Evolutionary conservation across 805 yeast species (phyloP).

Genomic region (Starmerella floris): DNA sequence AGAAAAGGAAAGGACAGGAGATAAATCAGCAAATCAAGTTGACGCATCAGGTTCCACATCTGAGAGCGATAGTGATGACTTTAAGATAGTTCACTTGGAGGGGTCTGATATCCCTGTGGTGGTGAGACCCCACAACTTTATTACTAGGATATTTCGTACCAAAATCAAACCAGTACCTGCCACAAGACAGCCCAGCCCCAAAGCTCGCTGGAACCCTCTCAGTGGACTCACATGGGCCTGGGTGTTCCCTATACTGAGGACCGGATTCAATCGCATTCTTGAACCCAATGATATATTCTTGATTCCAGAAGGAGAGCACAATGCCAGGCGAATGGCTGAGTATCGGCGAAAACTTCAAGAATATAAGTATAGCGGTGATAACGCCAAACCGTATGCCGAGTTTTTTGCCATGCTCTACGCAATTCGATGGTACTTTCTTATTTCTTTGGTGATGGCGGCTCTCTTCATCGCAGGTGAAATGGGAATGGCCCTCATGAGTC

Average conservation of each 20-base stretch:
- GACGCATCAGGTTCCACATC: too few relatives aligned
- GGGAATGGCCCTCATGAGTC: slow-evolving; percentile 20
- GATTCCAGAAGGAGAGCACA: slow-evolving; percentile 15
- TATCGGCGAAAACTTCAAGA: slow-evolving; percentile 12
- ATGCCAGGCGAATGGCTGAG: slow-evolving; percentile 12
- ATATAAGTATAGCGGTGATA: slow-evolving; percentile 4
- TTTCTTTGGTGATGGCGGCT: slow-evolving; percentile 1
- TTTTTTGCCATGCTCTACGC: slow-evolving; percentile 20
- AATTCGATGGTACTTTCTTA: slow-evolving; percentile 13
- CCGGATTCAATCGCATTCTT: slow-evolving; percentile 21
- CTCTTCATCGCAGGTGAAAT: slow-evolving; percentile 19
- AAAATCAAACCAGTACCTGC: slow-evolving; percentile 20
- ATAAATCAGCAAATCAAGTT: too few relatives aligned
- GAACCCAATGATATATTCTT: slow-evolving; percentile 20
- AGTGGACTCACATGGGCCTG: slow-evolving; percentile 40
- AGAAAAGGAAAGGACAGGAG: too few relatives aligned
- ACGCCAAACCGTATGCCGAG: slow-evolving; percentile 15
- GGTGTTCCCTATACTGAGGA: slow-evolving; percentile 37
- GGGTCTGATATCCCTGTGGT: slow-evolving; percentile 10
- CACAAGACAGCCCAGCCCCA: slow-evolving; percentile 15
- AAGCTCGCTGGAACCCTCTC: slow-evolving; percentile 28
- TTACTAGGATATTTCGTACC: slow-evolving; percentile 13
- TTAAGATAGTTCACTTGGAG: slow-evolving; percentile 6
- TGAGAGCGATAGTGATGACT: slow-evolving; percentile 1
- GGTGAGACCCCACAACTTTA: slow-evolving; percentile 16